phyloP scores from a whole-genome alignment of 306 rosid genomes.

The Castanopsis chinensis region DNA sequence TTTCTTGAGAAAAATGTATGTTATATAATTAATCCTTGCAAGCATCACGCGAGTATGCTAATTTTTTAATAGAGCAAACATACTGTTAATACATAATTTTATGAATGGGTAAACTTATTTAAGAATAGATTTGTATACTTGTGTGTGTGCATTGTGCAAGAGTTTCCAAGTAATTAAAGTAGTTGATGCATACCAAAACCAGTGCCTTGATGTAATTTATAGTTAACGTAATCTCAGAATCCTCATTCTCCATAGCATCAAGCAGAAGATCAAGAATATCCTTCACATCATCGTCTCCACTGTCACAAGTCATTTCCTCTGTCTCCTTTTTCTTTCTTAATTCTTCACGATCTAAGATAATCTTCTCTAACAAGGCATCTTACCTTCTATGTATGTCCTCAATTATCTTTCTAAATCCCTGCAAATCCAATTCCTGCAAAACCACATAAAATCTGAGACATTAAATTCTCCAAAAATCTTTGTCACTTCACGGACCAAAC shows the following conservation, averaged over 20 bases:
- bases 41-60: too few species aligned
- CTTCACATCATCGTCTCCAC: conserved; percentile 21
- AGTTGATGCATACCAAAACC: conserved; percentile 28
- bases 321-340: conserved; percentile 17
- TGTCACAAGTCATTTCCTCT: not conserved
- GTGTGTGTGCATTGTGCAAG: too few species aligned
- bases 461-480: conserved; percentile 44
- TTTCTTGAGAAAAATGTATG: too few species aligned
- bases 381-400: conserved; percentile 23
- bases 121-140: too few species aligned
- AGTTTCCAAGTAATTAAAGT: not conserved
- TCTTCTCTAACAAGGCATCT: conserved; percentile 38
- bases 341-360: conserved; percentile 37
- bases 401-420: conserved; percentile 33
- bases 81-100: too few species aligned
- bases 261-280: conserved; percentile 51
- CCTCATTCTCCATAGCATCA: conserved; percentile 25
- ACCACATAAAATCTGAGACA: conserved; percentile 37
- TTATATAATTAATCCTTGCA: too few species aligned
- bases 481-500: conserved; percentile 33
- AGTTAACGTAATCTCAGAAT: conserved; percentile 24
- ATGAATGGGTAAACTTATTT: too few species aligned
- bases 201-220: conserved; percentile 42
- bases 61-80: too few species aligned
- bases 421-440: conserved; percentile 33